Evolutionary conservation across 2,329 filamentous ascomycete species (phyloP), one percentile per base, ranked within the genome.

Genomic region (Periconia sp.): DNA sequence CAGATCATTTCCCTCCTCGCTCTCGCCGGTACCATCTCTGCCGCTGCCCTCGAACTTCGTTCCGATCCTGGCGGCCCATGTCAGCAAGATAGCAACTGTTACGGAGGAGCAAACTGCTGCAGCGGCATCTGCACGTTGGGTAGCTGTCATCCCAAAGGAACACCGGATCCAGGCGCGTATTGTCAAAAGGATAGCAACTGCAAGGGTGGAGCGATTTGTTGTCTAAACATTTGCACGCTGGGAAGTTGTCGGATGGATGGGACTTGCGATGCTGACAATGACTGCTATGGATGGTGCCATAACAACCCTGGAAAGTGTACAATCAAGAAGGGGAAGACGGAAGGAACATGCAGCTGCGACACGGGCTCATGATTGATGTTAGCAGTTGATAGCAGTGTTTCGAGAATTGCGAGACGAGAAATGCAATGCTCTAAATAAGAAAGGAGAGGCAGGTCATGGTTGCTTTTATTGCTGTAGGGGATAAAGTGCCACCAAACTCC

Each of bases 231-330:
- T 3, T 38, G 35, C 12, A 32, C 15, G 21, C 25, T 43, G 17
- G 40, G 40, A 13, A 43, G 40, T 19, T 43, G 40, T n/a, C 26
- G 33, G 5, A 43, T 43, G 40, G 33, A 43, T 32, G 40, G 40
- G 26, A 32, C n/a, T 8, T 43, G 40, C 34, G 40, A 43, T 37
- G 40, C 24, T 10, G 40, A 43, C 11, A 32, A 43, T 19, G 40
- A 43, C 15, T 43, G 40, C 26, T 43, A 43, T 19, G 40, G 40
- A n/a, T 43, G 40, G 40, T 43, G 40, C n/a, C 40, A 43, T 12
- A 43, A 43, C 21, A 43, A 31, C 16, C 5, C 18, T 9, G 32
- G 32, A 2, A 35, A 9, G 7, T 35, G 32, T n/a, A 21, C 13
- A 11, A 35, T 35, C 19, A 18, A 18, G 32, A 23, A 22, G 9